Evolutionary conservation across 179 eudicot species (phyloP), one percentile per base, ranked within the genome.

Genomic region (Beta lomatogona): DNA sequence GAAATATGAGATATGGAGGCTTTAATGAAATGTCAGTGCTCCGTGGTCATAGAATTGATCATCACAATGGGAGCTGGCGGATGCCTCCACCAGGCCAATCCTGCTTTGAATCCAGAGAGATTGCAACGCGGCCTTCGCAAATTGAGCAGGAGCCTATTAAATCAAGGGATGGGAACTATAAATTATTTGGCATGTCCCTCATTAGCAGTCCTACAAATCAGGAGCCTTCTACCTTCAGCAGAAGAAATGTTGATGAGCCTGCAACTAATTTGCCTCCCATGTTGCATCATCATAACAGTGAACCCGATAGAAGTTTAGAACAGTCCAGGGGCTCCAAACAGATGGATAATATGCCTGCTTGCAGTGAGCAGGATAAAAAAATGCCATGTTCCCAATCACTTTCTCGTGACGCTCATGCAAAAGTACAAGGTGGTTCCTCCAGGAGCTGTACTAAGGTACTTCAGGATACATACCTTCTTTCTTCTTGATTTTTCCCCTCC

Each of bases 391-490:
- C 78, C 76, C 88, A 79, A 54, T 81, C 79, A 11, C 67, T 41
- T 65, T 25, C 80, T 6, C 83, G 80, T 66, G 93, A 90, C 81
- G 66, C 83, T 79, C 95, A 87, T 54, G 85, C 86, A 53, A 94
- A 92, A 90, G 77, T 58, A 73, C 93, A 86, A 60, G 76, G 88
- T 75, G 89, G 87, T 82, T 92, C 93, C 58, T 78, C 91, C 2
- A 89, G 98, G 89, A 94, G 97, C 76, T 94, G 97, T 87, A 94
- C 97, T 45, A 93, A 94, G 98, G 93, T 92, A 79, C 58, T 72
- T 77, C 2, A 12, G 21, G 31, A 36, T 65, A 13, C 77, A 0
- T 22, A 16, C 6, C 52, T 57, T 15, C 19, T 25, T 16, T 9
- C n/a, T 18, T 36, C 41, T 4, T 28, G 45, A 19, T 3, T 12